These are phyloP conservation scores for Scleroderma citrinum DNA, from an alignment of 768 basidiomycete genomes.

Conservation along the genomic window DNA sequence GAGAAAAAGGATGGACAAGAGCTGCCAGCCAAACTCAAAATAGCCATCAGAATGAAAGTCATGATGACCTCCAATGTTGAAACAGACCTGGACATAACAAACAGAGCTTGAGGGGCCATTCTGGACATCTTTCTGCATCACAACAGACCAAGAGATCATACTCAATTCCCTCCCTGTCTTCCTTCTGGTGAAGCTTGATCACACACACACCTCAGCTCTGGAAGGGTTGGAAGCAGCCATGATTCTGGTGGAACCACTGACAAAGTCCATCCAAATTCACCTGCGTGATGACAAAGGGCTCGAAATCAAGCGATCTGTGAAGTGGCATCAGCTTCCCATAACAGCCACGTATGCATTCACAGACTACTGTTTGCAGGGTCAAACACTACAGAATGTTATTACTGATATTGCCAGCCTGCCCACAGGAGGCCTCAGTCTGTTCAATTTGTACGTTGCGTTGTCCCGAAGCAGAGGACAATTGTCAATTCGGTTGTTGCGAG, in stretches of 20 bases:
- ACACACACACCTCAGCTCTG: not conserved
- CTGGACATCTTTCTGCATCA: not conserved
- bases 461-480: slow-evolving; percentile 15
- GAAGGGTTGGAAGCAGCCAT: not conserved
- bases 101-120: not conserved
- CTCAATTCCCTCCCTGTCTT: not conserved
- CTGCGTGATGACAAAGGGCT: not conserved
- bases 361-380: slow-evolving; percentile 37
- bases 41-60: slow-evolving; percentile 31
- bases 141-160: not conserved
- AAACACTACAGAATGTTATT: slow-evolving; percentile 31
- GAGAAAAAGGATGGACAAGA: not conserved
- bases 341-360: slow-evolving; percentile 39
- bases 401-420: slow-evolving; percentile 34
- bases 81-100: slow-evolving; percentile 13
- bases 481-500: slow-evolving; percentile 23
- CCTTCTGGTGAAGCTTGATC: not conserved
- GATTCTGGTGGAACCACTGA: not conserved
- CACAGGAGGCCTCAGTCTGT: slow-evolving; percentile 22
- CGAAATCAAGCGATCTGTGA: not conserved
- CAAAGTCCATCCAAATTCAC: not conserved
- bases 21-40: slow-evolving; percentile 17
- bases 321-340: slow-evolving; percentile 24
- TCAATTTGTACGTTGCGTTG: slow-evolving; percentile 37
- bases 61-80: slow-evolving; percentile 40